Conservation (phyloP, 305 asterid species). For the Ajuga reptans region DNA sequence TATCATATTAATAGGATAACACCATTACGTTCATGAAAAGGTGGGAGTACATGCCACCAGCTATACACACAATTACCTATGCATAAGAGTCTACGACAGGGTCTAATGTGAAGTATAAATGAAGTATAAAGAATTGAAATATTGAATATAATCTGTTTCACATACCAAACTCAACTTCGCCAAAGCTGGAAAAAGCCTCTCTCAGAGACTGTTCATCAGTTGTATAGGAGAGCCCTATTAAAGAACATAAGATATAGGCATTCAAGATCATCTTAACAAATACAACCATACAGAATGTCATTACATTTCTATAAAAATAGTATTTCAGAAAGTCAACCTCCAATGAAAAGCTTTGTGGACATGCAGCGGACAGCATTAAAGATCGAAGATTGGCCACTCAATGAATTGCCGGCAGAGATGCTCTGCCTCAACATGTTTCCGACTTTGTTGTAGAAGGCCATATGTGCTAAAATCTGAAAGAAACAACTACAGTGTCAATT, state of each 20-base stretch:
- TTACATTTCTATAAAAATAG: neutral
- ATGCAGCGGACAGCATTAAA: conserved; percentile 55
- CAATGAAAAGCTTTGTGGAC: conserved; percentile 63
- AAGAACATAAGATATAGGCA: neutral
- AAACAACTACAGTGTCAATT: neutral
- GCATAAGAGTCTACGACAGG: neutral
- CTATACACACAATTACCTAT: neutral
- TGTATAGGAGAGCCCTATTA: conserved; percentile 65
- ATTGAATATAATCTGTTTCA: neutral
- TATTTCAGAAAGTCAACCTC: conserved; percentile 36
- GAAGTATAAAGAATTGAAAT: too few species aligned
- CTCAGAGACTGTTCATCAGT: conserved; percentile 46
- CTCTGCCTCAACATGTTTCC: conserved; percentile 49
- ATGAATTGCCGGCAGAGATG: conserved; percentile 27
- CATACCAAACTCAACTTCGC: conserved; percentile 73
- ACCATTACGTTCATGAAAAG: neutral
- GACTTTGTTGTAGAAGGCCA: conserved; percentile 58
- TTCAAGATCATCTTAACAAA: neutral
- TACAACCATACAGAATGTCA: neutral
- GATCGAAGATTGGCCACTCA: conserved; percentile 42
- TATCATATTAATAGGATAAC: neutral
- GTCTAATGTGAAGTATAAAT: too few species aligned
- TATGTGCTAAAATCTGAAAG: conserved; percentile 27
- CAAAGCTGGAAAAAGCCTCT: conserved; percentile 67
- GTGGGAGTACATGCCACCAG: neutral